Conservation (phyloP, 768 basidiomycete species). For the Auricularia sp. region DNA sequence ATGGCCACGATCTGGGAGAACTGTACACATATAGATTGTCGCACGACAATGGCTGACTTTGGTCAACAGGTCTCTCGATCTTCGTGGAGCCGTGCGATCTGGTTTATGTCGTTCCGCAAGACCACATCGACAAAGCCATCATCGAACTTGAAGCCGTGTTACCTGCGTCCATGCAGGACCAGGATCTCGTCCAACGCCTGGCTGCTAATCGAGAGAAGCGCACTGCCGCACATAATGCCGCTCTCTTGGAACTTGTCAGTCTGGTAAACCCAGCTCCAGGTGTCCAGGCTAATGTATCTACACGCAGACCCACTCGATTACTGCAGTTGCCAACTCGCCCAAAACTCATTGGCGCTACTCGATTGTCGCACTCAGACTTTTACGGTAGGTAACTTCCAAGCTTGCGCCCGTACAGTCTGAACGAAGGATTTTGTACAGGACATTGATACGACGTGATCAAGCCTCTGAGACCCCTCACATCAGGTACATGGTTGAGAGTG, state of each 20-base stretch:
- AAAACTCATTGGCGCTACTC: constrained; percentile 74
- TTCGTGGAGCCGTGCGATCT: constrained; percentile 55
- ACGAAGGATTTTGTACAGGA: constrained; percentile 22
- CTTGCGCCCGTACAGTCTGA: background rate
- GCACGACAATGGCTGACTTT: background rate
- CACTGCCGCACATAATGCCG: constrained; percentile 30
- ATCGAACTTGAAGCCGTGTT: constrained; percentile 30
- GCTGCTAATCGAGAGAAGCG: constrained; percentile 38
- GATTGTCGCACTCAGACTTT: constrained; percentile 56
- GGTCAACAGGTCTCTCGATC: constrained; percentile 40
- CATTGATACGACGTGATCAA: constrained; percentile 56
- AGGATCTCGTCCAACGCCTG: constrained; percentile 31
- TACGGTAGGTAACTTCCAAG: constrained; percentile 17
- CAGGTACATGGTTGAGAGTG: constrained; percentile 31
- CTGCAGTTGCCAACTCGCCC: constrained; percentile 48
- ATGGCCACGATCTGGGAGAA: constrained; percentile 57
- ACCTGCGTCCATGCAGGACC: constrained; percentile 22
- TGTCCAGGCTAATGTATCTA: background rate
- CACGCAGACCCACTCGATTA: constrained; percentile 32
- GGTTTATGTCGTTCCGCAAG: constrained; percentile 42
- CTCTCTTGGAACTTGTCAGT: constrained; percentile 35
- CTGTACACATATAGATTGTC: constrained; percentile 29
- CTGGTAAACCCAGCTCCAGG: background rate
- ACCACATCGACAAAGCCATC: constrained; percentile 30
- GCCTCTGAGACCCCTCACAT: constrained; percentile 34